Evolutionary conservation across 2,329 filamentous ascomycete species (phyloP).

Genomic region (Cordyceps cicadae): DNA sequence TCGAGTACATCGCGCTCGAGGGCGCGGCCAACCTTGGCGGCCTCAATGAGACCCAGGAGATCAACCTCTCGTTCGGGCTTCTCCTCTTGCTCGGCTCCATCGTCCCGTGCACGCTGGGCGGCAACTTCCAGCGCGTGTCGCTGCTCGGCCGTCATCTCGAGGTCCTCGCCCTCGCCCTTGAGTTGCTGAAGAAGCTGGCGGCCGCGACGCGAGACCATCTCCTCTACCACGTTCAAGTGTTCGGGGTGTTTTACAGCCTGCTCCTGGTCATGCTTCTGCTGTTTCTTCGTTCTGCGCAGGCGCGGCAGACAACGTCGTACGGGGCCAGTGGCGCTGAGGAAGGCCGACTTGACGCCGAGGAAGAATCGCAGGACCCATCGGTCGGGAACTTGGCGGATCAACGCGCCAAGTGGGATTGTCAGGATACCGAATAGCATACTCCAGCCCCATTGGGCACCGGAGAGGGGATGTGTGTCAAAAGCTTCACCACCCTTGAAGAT

Average conservation of each 20-base stretch:
- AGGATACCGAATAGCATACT: constrained; percentile 60
- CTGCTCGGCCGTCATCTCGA: constrained; percentile 18
- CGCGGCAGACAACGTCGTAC: constrained; percentile 16
- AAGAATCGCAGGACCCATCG: constrained; percentile 23
- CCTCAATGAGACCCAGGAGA: constrained; percentile 24
- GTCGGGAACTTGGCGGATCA: constrained; percentile 35
- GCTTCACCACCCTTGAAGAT: constrained; percentile 61
- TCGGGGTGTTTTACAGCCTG: constrained; percentile 11
- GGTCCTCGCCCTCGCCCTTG: constrained; percentile 11
- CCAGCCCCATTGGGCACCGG: constrained; percentile 61
- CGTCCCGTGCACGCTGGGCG: constrained; percentile 4
- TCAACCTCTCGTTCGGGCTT: constrained; percentile 20
- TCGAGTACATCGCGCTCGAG: constrained; percentile 26
- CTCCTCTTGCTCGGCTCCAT: constrained; percentile 11
- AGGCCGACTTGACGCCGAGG: constrained; percentile 15
- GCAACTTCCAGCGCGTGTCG: constrained; percentile 15
- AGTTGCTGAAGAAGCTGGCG: constrained; percentile 10
- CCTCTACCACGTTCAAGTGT: constrained; percentile 16
- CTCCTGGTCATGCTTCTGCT: constrained; percentile 13
- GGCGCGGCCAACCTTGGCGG: constrained; percentile 21
- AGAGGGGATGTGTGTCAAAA: constrained; percentile 53
- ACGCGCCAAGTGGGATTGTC: constrained; percentile 52
- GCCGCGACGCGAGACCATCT: constrained; percentile 15
- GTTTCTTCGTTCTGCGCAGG: constrained; percentile 18
- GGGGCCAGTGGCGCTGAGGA: constrained; percentile 16